phyloP scores from a whole-genome alignment of 1,139 yeast genomes.

The Pichia sp. region DNA sequence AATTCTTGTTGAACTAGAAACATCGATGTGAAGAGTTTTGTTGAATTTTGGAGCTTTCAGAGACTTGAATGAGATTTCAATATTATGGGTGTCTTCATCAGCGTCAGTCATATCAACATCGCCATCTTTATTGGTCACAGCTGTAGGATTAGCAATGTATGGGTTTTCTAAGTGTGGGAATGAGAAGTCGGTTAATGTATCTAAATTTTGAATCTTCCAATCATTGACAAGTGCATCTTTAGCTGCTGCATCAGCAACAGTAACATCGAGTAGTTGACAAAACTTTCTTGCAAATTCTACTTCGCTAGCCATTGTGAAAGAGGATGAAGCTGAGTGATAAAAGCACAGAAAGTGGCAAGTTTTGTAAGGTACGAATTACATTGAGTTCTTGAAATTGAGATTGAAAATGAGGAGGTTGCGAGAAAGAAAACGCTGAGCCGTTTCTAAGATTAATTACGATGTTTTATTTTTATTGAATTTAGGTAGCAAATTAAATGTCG shows the following conservation, averaged over 20 bases:
- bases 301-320: constrained; percentile 20
- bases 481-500: too few species aligned
- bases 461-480: too few species aligned
- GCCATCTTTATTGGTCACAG: constrained; percentile 6
- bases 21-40: constrained; percentile 19
- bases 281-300: constrained; percentile 23
- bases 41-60: constrained; percentile 40
- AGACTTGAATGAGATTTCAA: constrained; percentile 33
- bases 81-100: constrained; percentile 7
- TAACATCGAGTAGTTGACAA: constrained; percentile 20
- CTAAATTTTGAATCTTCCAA: constrained; percentile 3
- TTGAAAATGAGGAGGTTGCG: too few species aligned
- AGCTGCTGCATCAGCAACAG: constrained; percentile 14
- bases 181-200: constrained; percentile 9
- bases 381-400: too few species aligned
- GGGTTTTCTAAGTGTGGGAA: constrained; percentile 18
- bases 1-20: constrained; percentile 29
- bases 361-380: too few species aligned
- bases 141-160: constrained; percentile 13
- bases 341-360: too few species aligned
- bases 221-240: constrained; percentile 5
- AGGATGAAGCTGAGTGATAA: too few species aligned
- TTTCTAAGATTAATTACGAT: too few species aligned
- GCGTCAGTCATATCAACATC: background rate
- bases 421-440: too few species aligned